A percentile compares a stretch with the other conserved stretches of the same genome.
Conservation (phyloP, 192 early-diverging fungal genomes). For the Neocallimastix lanati region DNA sequence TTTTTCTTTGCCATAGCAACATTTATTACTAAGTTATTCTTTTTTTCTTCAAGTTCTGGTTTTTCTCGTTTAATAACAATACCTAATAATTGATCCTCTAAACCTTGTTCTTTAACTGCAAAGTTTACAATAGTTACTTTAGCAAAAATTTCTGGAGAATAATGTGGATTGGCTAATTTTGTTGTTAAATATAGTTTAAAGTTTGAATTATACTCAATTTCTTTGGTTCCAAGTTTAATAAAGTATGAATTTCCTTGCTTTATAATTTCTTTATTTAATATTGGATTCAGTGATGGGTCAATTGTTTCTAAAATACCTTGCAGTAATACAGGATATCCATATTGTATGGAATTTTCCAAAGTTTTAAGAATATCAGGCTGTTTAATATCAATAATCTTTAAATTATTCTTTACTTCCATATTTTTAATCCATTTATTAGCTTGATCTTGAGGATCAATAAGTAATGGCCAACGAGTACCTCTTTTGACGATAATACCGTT, state of each 20-base stretch:
- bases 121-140: constrained; percentile 45
- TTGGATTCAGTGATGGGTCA: constrained; percentile 32
- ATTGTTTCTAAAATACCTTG: constrained; percentile 32
- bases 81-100: constrained; percentile 41
- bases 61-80: constrained; percentile 34
- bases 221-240: constrained; percentile 39
- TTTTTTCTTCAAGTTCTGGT: constrained; percentile 42
- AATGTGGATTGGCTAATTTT: constrained; percentile 36
- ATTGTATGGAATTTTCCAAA: constrained; percentile 34
- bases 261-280: constrained; percentile 34
- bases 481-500: not conserved
- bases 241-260: constrained; percentile 30
- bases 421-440: not conserved
- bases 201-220: constrained; percentile 40
- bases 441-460: not conserved
- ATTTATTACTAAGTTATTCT: constrained; percentile 30
- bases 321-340: constrained; percentile 29
- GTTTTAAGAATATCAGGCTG: constrained; percentile 11
- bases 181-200: constrained; percentile 42
- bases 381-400: constrained; percentile 4
- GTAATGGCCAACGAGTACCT: not conserved
- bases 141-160: constrained; percentile 41
- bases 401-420: not conserved
- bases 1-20: constrained; percentile 37
- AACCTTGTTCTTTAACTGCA: constrained; percentile 39